A percentile compares a stretch with the other conserved stretches of the same genome.
phyloP scores from a whole-genome alignment of 78 protist genomes.

The Creolimax fragrantissima region DNA sequence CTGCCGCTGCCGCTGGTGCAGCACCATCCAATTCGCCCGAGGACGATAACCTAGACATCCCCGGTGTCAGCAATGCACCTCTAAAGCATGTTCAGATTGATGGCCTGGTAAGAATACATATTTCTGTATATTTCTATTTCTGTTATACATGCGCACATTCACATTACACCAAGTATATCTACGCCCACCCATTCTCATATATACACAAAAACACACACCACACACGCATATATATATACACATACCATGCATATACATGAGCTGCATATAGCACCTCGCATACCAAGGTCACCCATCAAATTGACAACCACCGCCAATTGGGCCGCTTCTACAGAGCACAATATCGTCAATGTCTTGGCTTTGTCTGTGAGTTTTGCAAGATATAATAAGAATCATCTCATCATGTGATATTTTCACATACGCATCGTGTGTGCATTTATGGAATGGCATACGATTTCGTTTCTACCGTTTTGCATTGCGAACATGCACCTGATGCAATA shows the following conservation, averaged over 20 bases:
- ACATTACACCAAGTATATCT: not conserved
- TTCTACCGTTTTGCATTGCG: not conserved
- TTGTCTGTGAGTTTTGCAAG: not conserved
- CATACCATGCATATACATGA: not conserved
- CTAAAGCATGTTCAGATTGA: not conserved
- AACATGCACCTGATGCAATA: not conserved
- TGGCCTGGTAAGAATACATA: not conserved
- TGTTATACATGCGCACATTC: not conserved
- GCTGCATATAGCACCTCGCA: not conserved
- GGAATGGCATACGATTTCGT: too few species aligned
- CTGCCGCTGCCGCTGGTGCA: not conserved
- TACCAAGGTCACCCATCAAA: not conserved
- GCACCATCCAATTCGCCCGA: not conserved
- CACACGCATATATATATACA: not conserved
- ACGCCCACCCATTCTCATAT: not conserved
- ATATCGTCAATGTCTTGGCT: too few species aligned
- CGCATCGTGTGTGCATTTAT: not conserved
- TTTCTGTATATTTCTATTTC: not conserved
- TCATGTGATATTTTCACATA: not conserved
- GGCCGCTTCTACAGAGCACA: too few species aligned
- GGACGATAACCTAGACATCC: not conserved
- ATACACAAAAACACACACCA: not conserved
- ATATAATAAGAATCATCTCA: not conserved
- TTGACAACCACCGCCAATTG: too few species aligned
- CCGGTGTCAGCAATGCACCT: not conserved